A percentile compares a stretch with the other conserved stretches of the same genome.
Evolutionary conservation across 768 basidiomycete species (phyloP).

Genomic region (Rhodocollybia butyracea): DNA sequence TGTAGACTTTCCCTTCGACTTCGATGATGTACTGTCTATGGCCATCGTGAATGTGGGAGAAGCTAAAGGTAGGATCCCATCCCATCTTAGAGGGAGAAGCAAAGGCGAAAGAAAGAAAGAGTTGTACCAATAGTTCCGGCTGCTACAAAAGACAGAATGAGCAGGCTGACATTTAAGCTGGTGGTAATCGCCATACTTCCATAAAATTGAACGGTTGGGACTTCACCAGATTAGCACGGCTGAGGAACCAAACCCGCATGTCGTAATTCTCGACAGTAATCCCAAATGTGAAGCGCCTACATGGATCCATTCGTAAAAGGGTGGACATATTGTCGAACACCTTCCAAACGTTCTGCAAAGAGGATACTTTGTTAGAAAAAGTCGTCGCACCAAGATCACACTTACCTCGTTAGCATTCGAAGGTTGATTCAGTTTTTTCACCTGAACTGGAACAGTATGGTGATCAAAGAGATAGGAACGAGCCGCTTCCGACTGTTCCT

Average conservation of each 20-base stretch:
- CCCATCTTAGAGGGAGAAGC: background rate
- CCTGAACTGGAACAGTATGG: no score
- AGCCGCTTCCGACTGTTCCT: no score
- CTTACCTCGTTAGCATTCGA: no score
- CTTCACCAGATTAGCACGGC: background rate
- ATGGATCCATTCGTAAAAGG: background rate
- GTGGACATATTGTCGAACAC: background rate
- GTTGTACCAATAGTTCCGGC: background rate
- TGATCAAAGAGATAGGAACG: no score
- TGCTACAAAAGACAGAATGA: background rate
- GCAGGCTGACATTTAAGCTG: no score
- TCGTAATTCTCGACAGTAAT: background rate
- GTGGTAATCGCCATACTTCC: no score
- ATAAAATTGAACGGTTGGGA: background rate
- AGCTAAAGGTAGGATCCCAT: background rate
- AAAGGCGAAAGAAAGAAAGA: background rate
- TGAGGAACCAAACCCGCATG: background rate
- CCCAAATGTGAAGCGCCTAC: background rate
- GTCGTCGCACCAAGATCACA: no score
- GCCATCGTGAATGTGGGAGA: background rate
- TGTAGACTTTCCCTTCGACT: background rate
- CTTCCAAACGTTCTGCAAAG: no score
- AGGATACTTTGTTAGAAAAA: no score
- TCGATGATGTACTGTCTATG: background rate
- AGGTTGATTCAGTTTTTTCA: no score